Conservation (phyloP, 345 rosid genomes). For the Salix dunnii region DNA sequence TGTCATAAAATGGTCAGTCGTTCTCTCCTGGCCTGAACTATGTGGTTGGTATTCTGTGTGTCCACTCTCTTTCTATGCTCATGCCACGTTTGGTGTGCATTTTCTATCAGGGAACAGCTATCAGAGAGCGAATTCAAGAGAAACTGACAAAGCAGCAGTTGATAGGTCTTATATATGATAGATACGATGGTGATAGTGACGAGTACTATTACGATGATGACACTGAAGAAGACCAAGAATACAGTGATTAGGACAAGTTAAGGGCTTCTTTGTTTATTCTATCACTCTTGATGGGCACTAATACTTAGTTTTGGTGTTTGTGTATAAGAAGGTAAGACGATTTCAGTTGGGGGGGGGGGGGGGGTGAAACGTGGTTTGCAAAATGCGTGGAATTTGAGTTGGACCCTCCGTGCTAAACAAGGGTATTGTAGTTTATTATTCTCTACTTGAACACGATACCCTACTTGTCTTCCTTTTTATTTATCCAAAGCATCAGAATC, state of each 20-base stretch:
- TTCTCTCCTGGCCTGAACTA: background rate
- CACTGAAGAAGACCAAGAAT: constrained; percentile 16
- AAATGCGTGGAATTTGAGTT: background rate
- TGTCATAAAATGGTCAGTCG: constrained; percentile 61
- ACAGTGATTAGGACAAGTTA: constrained; percentile 17
- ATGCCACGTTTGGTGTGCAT: background rate
- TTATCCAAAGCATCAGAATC: no score
- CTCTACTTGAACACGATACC: background rate
- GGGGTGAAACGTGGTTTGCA: background rate
- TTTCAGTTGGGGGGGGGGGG: background rate
- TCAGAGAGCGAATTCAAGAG: constrained; percentile 60
- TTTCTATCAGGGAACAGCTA: constrained; percentile 48
- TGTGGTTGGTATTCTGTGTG: background rate
- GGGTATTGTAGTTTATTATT: background rate
- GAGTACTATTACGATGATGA: constrained; percentile 32
- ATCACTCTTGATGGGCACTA: background rate
- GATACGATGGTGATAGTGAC: constrained; percentile 27
- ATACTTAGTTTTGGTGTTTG: background rate
- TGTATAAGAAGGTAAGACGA: background rate
- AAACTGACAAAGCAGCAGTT: constrained; percentile 41
- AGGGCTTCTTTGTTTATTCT: background rate
- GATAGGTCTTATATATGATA: constrained; percentile 31
- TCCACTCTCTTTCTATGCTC: background rate
- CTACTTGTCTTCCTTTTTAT: no score
- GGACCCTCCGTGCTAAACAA: background rate